Evolutionary conservation across 495 filamentous ascomycete species (phyloP), one percentile per base, ranked within the genome.

Genomic region (Tuber microsphaerosporum): DNA sequence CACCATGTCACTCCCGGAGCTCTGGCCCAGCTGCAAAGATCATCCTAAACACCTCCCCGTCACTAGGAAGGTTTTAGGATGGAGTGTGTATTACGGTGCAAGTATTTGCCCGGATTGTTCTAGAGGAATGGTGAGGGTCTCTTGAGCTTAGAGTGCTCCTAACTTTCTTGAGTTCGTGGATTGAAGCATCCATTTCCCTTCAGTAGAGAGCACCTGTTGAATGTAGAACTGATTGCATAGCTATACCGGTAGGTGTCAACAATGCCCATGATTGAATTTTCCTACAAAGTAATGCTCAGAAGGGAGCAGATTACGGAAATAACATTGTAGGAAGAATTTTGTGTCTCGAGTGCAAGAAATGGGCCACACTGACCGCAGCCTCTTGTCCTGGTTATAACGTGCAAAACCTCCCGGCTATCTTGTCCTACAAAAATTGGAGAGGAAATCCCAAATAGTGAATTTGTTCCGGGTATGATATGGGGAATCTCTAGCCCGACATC

Each of bases 401-500:
- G 46, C 42, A 43, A 12, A 43, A 43, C 42, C 17, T 48, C 26
- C 65, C 39, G 39, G 44, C n/a, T 41, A 10, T 76, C 31, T n/a
- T 9, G 3, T 31, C 48, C 22, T 12, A 31, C 56, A 34, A 17
- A 17, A 31, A 1, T 17, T 65, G 56, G 34, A 19, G 26, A n/a
- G 14, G 26, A 65, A 34, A 34, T 34, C 56, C 26, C 9, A 61
- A 31, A 41, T 48, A 46, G 71, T 12, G 75, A 61, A 69, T 72
- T 31, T 22, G n/a, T 72, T 44, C 72, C 61, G 70, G 70, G 75
- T 69, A 22, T 75, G 61, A 71, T 43, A 61, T 79, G 72, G 74
- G 73, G 73, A 75, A 70, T 65, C 73, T 79, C 77, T 71, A 79
- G 75, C 76, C 73, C 46, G 73, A 71, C 77, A 79, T 74, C 75